Base-by-base conservation (phyloP, 441 rosid species). In the Lepidium campestre region DNA sequence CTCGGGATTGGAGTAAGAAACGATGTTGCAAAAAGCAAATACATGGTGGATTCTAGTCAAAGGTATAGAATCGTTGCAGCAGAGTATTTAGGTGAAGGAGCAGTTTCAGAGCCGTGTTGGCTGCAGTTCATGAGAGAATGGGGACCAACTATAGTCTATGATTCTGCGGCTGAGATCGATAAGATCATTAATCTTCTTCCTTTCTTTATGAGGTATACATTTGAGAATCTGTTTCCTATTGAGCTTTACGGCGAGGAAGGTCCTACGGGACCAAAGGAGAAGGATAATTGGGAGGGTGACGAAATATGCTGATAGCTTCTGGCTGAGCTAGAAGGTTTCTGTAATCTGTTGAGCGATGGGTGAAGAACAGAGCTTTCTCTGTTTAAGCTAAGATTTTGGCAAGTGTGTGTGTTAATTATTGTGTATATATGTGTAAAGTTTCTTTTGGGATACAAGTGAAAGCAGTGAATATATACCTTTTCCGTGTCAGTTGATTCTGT, bases 211-310 rank as follows among this genome's bases (percentile, higher is more conserved):
- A 77, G 89, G 52, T 82, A 82, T 49, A 84, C 91, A 1, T 72
- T 86, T 63, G 91, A 86, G 74, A 84, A 58, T 55, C 56, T 82
- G 79, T 81, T 86, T 59, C 89, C 91, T 4, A 84, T 86, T 4
- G 87, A 80, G 77, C 84, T 86, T 19, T 86, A 86, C 6, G 86
- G 91, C 0, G 91, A 86, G 80, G 87, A 84, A 75, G 91, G 91
- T 35, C 91, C 91, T 20, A 86, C 89, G 1, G 91, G 91, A 18
- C 91, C 91, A 5, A 86, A 84, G 75, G 87, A 82, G 81, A 86
- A 86, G 56, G 78, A 84, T 57, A 86, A 86, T 40, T 86, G 91
- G 91, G 57, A 29, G 35, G 91, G 89, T 72, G 89, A 86, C 77
- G 89, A 86, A 72, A 81, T 83, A 44, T 78, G 59, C 47, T 70